Percentiles rank a stretch among this genome's conserved stretches.
These are phyloP conservation scores for Paraphaeosphaeria minitans DNA, from an alignment of 2,329 filamentous ascomycete species.

Conservation along the genomic window DNA sequence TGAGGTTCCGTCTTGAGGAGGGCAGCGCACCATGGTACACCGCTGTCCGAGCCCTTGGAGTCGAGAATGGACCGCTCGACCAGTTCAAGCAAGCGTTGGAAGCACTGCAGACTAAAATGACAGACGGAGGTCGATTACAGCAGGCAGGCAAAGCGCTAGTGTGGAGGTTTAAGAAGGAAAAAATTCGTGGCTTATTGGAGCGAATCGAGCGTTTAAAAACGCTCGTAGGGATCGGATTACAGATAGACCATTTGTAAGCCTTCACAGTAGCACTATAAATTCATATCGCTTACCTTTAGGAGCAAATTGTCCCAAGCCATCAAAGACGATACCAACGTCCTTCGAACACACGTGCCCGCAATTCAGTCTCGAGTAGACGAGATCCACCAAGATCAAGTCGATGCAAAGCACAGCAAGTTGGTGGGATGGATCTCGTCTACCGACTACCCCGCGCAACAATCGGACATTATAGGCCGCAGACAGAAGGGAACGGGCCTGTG, in stretches of 20 bases:
- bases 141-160: conserved; percentile 14
- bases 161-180: conserved; percentile 24
- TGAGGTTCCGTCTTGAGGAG: no score
- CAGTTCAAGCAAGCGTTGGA: conserved; percentile 27
- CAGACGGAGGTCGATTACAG: conserved; percentile 15
- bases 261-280: conserved; percentile 5
- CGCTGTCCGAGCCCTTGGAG: not conserved
- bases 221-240: conserved; percentile 20
- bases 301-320: conserved; percentile 23
- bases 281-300: conserved; percentile 11
- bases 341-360: conserved; percentile 4
- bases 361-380: conserved; percentile 2
- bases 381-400: not conserved
- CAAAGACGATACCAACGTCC: conserved; percentile 8
- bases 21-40: not conserved
- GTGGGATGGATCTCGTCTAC: conserved; percentile 21
- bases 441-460: conserved; percentile 14
- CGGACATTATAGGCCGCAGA: conserved; percentile 14
- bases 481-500: conserved; percentile 50
- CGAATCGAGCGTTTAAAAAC: conserved; percentile 23
- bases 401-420: conserved; percentile 6
- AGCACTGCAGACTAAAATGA: conserved; percentile 16
- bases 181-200: conserved; percentile 20
- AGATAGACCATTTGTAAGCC: conserved; percentile 15
- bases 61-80: conserved; percentile 26